Percentiles rank a stretch among this genome's conserved stretches.
Conservation (phyloP, 306 rosid species). For the Malus orientalis region DNA sequence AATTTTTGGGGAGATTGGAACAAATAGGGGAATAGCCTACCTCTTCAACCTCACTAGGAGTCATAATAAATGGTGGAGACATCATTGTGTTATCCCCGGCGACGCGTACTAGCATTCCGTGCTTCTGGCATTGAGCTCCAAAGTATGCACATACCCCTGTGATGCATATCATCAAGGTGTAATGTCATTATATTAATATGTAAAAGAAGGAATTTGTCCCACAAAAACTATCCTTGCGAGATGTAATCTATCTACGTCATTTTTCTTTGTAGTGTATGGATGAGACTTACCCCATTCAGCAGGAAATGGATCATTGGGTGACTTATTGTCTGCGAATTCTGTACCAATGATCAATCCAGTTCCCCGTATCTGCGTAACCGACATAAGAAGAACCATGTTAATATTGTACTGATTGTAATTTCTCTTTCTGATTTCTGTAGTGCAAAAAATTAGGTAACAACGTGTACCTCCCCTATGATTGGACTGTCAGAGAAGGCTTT, state of each 20-base stretch:
- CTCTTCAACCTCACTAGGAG: conserved; percentile 69
- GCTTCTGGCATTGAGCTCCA: conserved; percentile 70
- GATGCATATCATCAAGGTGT: not conserved
- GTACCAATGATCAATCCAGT: conserved; percentile 74
- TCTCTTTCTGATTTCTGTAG: conserved; percentile 5
- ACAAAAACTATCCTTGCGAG: not conserved
- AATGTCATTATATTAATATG: too few relatives aligned
- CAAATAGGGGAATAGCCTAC: conserved; percentile 24
- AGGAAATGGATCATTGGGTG: conserved; percentile 85
- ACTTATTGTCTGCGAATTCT: conserved; percentile 76
- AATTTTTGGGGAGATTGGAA: not conserved
- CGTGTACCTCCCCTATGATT: conserved; percentile 79
- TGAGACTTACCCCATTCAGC: conserved; percentile 79
- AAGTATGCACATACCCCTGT: conserved; percentile 73
- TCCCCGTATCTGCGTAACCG: conserved; percentile 71
- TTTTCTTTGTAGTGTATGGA: not conserved
- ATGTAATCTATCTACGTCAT: not conserved
- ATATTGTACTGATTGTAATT: not conserved
- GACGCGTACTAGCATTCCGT: conserved; percentile 79
- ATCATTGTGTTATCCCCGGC: conserved; percentile 78
- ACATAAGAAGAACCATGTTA: not conserved
- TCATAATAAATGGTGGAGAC: conserved; percentile 71
- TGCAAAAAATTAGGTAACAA: conserved; percentile 7
- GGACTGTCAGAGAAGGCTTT: conserved; percentile 77
- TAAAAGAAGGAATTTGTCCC: not conserved